phyloP scores from a whole-genome alignment of 768 basidiomycete genomes.

The Termitomyces sp. region DNA sequence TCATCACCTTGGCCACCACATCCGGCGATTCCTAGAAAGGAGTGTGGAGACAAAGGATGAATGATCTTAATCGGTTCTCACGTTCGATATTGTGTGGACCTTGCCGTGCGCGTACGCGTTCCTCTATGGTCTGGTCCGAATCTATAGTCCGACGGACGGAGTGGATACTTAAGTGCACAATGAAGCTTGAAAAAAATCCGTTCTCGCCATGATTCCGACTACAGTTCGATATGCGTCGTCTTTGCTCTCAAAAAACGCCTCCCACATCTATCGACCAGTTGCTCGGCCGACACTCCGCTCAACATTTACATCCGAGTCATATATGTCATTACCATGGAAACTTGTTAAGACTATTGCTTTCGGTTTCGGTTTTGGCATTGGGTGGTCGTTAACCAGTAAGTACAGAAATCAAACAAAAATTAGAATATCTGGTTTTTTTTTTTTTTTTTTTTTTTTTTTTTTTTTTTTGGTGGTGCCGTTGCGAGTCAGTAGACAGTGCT shows the following conservation, averaged over 20 bases:
- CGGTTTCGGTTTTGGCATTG: not conserved
- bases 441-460: no score
- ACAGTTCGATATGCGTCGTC: not conserved
- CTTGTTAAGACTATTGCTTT: not conserved
- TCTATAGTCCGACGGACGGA: not conserved
- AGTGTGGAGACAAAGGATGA: not conserved
- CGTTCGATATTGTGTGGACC: not conserved
- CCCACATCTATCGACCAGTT: not conserved
- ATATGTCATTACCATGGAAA: no score
- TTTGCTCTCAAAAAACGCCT: not conserved
- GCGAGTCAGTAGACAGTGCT: no score
- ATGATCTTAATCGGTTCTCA: not conserved
- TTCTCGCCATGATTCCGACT: not conserved
- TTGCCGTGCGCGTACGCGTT: not conserved
- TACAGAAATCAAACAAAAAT: not conserved
- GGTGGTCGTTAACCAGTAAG: not conserved
- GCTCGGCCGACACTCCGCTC: not conserved
- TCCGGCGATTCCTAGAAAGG: not conserved
- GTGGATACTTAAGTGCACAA: not conserved
- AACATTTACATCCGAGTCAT: not conserved
- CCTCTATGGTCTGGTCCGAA: not conserved
- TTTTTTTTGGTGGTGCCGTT: no score
- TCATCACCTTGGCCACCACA: no score
- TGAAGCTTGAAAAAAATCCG: no score
- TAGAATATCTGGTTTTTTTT: no score